Percentiles rank a stretch among this genome's conserved stretches.
These are phyloP conservation scores for Agastache rugosa DNA, from an alignment of 257 asterid genomes.

Conservation along the genomic window DNA sequence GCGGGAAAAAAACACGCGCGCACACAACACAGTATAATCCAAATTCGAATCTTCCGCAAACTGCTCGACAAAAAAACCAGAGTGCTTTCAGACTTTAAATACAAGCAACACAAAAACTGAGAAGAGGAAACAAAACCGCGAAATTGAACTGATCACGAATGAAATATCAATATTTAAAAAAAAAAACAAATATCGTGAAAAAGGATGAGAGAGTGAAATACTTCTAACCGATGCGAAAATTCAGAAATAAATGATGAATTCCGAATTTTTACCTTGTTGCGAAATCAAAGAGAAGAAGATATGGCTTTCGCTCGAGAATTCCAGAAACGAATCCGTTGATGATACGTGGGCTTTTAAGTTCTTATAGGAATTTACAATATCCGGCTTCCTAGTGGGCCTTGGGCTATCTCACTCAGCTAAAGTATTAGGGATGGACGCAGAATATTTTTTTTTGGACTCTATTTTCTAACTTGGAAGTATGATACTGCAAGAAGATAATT, in stretches of 20 bases:
- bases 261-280: background rate
- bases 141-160: slow-evolving; percentile 15
- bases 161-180: background rate
- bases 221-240: slow-evolving; percentile 25
- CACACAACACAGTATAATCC: background rate
- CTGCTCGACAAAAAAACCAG: slow-evolving; percentile 25
- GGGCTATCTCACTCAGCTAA: too few relatives aligned
- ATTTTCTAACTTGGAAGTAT: too few relatives aligned
- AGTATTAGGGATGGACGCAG: too few relatives aligned
- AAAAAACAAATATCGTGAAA: background rate
- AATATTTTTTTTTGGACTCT: too few relatives aligned
- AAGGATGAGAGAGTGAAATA: background rate
- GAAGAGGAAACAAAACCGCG: background rate
- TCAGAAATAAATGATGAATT: background rate
- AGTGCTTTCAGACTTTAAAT: slow-evolving; percentile 4
- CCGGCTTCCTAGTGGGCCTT: background rate
- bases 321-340: background rate
- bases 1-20: background rate
- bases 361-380: too few relatives aligned
- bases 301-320: background rate
- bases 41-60: slow-evolving; percentile 7
- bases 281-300: background rate
- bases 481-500: too few relatives aligned
- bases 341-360: background rate
- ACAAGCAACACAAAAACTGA: background rate